These are phyloP conservation scores for Corchorus capsularis DNA, from an alignment of 345 rosid genomes.

Conservation along the genomic window DNA sequence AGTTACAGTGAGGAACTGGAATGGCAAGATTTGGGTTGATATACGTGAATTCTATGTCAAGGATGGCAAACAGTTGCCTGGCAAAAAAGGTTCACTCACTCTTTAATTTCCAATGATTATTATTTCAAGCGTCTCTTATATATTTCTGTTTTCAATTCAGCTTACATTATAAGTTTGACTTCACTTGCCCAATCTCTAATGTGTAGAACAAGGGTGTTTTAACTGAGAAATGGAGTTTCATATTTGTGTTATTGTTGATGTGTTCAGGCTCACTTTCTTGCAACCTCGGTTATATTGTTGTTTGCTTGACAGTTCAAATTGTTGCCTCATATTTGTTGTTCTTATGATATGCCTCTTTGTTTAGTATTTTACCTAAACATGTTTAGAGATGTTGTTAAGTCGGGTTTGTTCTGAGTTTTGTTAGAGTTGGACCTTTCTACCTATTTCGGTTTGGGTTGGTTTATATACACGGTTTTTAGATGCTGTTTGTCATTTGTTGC, in stretches of 20 bases:
- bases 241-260: not conserved
- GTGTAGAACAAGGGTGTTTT: not conserved
- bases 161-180: not conserved
- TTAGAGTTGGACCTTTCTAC: not conserved
- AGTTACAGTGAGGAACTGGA: slow-evolving; percentile 84
- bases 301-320: not conserved
- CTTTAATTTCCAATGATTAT: not conserved
- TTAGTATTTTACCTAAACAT: not conserved
- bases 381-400: not conserved
- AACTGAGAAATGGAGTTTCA: slow-evolving; percentile 2
- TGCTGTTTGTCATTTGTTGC: not conserved
- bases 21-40: slow-evolving; percentile 76
- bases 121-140: not conserved
- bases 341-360: not conserved
- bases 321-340: no score
- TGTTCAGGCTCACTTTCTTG: not conserved
- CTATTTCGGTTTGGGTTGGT: not conserved
- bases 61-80: slow-evolving; percentile 81
- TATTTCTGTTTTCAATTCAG: not conserved
- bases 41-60: slow-evolving; percentile 89
- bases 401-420: not conserved
- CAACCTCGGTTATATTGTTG: not conserved
- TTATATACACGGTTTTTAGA: not conserved
- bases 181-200: not conserved
- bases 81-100: slow-evolving; percentile 64